These are phyloP conservation scores for Colletotrichum melonis DNA, from an alignment of 2,329 filamentous ascomycete genomes.

Conservation along the genomic window DNA sequence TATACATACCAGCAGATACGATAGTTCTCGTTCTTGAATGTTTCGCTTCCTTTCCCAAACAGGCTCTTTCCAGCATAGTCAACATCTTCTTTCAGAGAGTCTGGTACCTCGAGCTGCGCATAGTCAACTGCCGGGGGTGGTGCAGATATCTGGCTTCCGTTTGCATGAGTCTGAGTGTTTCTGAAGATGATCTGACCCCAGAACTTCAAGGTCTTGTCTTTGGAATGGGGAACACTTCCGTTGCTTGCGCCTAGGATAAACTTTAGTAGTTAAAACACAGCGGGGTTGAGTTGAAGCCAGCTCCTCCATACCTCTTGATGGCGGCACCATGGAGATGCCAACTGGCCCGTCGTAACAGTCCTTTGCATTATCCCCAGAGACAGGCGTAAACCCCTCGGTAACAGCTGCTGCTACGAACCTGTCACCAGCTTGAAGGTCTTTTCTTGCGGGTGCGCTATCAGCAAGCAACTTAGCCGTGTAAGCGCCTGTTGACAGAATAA, in stretches of 20 bases:
- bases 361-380: conserved; percentile 52
- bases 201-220: conserved; percentile 54
- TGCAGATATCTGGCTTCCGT: conserved; percentile 58
- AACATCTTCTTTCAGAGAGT: conserved; percentile 61
- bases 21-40: conserved; percentile 64
- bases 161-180: conserved; percentile 55
- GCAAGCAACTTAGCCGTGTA: conserved; percentile 62
- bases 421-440: conserved; percentile 56
- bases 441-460: conserved; percentile 53
- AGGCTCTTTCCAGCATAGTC: conserved; percentile 61
- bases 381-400: conserved; percentile 58
- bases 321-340: conserved; percentile 39
- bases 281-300: too few relatives aligned
- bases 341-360: conserved; percentile 55
- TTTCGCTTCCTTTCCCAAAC: conserved; percentile 61
- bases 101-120: conserved; percentile 63
- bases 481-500: conserved; percentile 60
- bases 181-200: conserved; percentile 63
- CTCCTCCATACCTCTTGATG: conserved; percentile 10
- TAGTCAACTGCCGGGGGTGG: conserved; percentile 61
- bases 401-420: conserved; percentile 65
- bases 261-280: neutral
- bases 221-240: conserved; percentile 58
- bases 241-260: conserved; percentile 47
- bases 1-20: conserved; percentile 64